phyloP scores from a whole-genome alignment of 2,329 filamentous ascomycete genomes.

The Shiraia sp. region DNA sequence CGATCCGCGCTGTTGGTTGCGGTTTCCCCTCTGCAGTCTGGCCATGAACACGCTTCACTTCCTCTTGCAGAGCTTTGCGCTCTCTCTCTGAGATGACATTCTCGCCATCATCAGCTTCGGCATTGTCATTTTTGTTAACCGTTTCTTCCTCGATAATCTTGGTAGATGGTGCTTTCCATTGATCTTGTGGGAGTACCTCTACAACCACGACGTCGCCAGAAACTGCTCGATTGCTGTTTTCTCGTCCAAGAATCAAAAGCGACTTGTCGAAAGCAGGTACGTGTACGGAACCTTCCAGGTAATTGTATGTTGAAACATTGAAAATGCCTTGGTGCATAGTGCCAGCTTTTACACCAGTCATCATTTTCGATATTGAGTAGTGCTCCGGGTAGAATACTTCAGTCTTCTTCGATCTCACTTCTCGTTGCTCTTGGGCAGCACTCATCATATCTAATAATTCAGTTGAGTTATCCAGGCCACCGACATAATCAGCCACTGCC shows the following conservation, averaged over 20 bases:
- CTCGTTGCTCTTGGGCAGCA: slow-evolving; percentile 70
- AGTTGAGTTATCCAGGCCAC: slow-evolving; percentile 79
- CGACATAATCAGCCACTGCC: slow-evolving; percentile 71
- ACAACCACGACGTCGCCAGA: slow-evolving; percentile 92
- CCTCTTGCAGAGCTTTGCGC: slow-evolving; percentile 82
- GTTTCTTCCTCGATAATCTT: slow-evolving; percentile 95
- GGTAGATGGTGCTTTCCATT: slow-evolving; percentile 95
- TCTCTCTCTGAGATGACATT: slow-evolving; percentile 89
- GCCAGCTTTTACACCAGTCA: slow-evolving; percentile 88
- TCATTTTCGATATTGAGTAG: slow-evolving; percentile 85
- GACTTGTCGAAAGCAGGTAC: slow-evolving; percentile 89
- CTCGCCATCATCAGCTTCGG: slow-evolving; percentile 73
- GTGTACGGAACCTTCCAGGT: slow-evolving; percentile 89
- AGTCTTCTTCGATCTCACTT: slow-evolving; percentile 66
- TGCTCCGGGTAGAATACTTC: slow-evolving; percentile 88
- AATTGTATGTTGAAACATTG: slow-evolving; percentile 97
- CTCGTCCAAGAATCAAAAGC: slow-evolving; percentile 83
- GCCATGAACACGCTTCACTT: slow-evolving; percentile 83
- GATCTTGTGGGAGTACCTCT: slow-evolving; percentile 87
- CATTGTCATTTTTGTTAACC: slow-evolving; percentile 89
- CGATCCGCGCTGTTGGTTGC: slow-evolving; percentile 89
- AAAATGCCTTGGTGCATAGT: slow-evolving; percentile 93
- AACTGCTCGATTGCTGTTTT: slow-evolving; percentile 94
- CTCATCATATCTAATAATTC: slow-evolving; percentile 91
- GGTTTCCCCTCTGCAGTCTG: slow-evolving; percentile 74